These are phyloP conservation scores for Groenewaldozyma tartarivorans DNA, from an alignment of 805 yeast species.

Conservation along the genomic window DNA sequence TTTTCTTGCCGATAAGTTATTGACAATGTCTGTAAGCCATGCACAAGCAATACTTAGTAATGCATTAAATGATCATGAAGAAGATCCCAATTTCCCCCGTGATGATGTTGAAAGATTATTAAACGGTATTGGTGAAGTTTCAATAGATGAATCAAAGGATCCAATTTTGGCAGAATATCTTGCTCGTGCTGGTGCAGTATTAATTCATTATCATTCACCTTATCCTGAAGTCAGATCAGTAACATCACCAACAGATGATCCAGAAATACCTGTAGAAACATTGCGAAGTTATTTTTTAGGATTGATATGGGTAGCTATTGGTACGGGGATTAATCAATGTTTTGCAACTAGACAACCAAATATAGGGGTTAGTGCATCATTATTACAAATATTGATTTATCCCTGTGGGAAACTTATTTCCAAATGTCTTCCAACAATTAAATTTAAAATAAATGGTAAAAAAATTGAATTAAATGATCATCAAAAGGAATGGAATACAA, in stretches of 20 bases:
- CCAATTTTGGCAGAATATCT: not conserved
- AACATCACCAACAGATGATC: constrained; percentile 43
- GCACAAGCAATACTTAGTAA: constrained; percentile 33
- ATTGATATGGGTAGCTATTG: constrained; percentile 39
- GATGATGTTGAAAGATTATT: constrained; percentile 16
- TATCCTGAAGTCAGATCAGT: constrained; percentile 52
- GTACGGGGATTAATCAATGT: constrained; percentile 47
- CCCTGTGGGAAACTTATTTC: constrained; percentile 44
- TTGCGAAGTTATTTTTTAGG: constrained; percentile 34
- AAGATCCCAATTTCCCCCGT: constrained; percentile 40
- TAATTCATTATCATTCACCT: constrained; percentile 33
- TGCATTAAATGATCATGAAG: constrained; percentile 33
- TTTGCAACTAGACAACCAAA: constrained; percentile 47
- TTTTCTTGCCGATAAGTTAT: constrained; percentile 4
- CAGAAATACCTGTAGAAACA: constrained; percentile 36
- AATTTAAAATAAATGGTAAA: constrained; percentile 32
- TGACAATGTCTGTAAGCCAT: constrained; percentile 27
- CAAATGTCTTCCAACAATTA: constrained; percentile 37
- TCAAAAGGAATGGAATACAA: constrained; percentile 53
- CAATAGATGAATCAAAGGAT: not conserved
- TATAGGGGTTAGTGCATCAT: constrained; percentile 34
- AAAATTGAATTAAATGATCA: constrained; percentile 15
- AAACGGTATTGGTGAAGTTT: not conserved
- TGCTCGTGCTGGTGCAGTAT: constrained; percentile 3
- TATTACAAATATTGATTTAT: constrained; percentile 37